Conservation (phyloP, 2,329 filamentous ascomycete species). For the Teratosphaeriaceae sp. region DNA sequence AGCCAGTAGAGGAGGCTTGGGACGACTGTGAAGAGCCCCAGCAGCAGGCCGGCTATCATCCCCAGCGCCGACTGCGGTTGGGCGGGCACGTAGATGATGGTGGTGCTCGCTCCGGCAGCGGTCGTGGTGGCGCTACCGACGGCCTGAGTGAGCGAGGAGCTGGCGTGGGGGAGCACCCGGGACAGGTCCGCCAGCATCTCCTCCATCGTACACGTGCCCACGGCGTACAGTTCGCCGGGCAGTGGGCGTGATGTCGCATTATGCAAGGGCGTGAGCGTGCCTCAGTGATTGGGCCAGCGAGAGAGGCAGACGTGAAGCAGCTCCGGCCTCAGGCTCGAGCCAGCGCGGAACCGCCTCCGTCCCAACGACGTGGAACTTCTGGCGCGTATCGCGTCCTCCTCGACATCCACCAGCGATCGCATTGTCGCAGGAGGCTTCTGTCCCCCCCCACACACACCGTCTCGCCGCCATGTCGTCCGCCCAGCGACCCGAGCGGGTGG, state of each 20-base stretch:
- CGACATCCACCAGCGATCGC: background rate
- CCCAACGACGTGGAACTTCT: background rate
- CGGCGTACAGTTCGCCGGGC: background rate
- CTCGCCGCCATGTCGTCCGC: conserved; percentile 20
- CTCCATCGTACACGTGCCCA: conserved; percentile 10
- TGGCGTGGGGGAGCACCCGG: background rate
- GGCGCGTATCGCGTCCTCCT: background rate
- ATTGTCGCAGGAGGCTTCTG: background rate
- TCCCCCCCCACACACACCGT: background rate
- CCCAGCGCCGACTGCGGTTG: conserved; percentile 16
- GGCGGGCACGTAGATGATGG: background rate
- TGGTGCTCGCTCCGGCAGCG: background rate
- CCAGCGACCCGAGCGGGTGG: conserved; percentile 31
- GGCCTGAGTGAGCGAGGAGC: background rate
- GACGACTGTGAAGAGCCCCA: conserved; percentile 38
- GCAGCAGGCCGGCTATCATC: conserved; percentile 27
- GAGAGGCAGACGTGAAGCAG: background rate
- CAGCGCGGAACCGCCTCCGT: background rate
- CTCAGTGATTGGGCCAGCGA: background rate
- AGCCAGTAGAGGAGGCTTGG: conserved; percentile 65
- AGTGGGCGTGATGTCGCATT: background rate
- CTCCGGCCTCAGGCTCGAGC: background rate
- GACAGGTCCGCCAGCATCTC: conserved; percentile 2
- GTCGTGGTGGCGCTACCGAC: conserved; percentile 2
- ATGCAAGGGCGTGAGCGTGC: background rate